Evolutionary conservation across 2,329 filamentous ascomycete species (phyloP), one percentile per base, ranked within the genome.

Genomic region (Aspergillus sojae): DNA sequence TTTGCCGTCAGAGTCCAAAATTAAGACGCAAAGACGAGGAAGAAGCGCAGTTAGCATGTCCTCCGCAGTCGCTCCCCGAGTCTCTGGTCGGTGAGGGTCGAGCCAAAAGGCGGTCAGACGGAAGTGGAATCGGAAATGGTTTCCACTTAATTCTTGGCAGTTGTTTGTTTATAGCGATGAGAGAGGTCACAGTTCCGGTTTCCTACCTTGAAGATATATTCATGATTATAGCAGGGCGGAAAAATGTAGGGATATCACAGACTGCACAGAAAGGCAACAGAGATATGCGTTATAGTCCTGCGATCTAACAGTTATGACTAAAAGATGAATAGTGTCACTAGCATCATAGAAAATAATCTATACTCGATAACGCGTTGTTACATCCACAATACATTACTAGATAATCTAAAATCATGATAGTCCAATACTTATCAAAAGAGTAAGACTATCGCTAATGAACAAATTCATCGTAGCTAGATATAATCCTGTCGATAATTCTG

Each of bases 401-500:
- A 41, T 9, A 41, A 41, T 41, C 39, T 19, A 2, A 41, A 41
- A 16, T 39, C 34, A 1, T 16, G 5, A 14, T 39, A 39, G 39
- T n/a, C 39, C 1, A 7, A 41, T n/a, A n/a, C 19, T n/a, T n/a
- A 41, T 41, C 39, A n/a, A n/a, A 41, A 41, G 16, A 41, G 3
- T n/a, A 10, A n/a, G 39, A 41, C 39, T 41, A 41, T n/a, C 19
- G 6, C 39, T 4, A 41, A n/a, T 9, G 16, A 9, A 39, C 9
- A 41, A 34, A 28, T 12, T 9, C 12, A 50, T 57, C 26, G 21
- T 26, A 54, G 16, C 63, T 62, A 68, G 41, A 60, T 46, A 60
- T 66, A 61, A 43, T 62, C 52, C 30, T 57, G 58, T 14, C 43
- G 60, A 60, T 43, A 63, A 57, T 57, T 34, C 34, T 54, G 60